Evolutionary conservation across 306 rosid species (phyloP).

Genomic region (Cicer chorassanicum): DNA sequence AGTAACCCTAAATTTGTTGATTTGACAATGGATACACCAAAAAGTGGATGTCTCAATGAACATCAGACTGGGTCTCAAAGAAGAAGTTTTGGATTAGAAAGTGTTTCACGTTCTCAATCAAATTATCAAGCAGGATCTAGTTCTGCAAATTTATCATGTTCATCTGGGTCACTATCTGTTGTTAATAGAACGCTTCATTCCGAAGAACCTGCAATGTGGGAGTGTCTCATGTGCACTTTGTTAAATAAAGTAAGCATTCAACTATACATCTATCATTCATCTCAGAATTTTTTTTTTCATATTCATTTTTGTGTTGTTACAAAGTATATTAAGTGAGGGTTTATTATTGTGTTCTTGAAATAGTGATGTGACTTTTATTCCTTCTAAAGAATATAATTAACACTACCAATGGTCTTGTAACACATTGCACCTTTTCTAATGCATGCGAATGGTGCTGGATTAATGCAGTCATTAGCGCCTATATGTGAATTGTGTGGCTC

Average conservation of each 20-base stretch:
- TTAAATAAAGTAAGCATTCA: conserved; percentile 71
- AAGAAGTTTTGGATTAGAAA: conserved; percentile 43
- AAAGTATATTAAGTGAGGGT: neutral
- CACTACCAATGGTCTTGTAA: neutral
- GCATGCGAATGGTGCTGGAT: neutral
- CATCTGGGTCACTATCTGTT: conserved; percentile 38
- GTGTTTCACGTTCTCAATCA: conserved; percentile 44
- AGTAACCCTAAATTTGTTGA: conserved; percentile 40
- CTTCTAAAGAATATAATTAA: conserved; percentile 7
- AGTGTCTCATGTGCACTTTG: conserved; percentile 79
- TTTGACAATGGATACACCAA: conserved; percentile 47
- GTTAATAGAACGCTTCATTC: conserved; percentile 39
- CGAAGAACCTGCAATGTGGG: conserved; percentile 70
- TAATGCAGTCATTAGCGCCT: conserved; percentile 60
- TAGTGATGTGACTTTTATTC: neutral
- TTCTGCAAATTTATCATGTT: conserved; percentile 44
- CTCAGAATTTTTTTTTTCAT: neutral
- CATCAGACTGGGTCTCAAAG: conserved; percentile 42
- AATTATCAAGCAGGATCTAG: conserved; percentile 46
- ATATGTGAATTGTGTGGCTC: conserved; percentile 75
- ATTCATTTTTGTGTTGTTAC: neutral
- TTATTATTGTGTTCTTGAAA: neutral
- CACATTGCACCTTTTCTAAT: too few relatives aligned
- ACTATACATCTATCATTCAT: conserved; percentile 22
- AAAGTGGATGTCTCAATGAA: conserved; percentile 35